Evolutionary conservation across 306 rosid genomes (phyloP).

Genomic region (Inga leiocalycina): DNA sequence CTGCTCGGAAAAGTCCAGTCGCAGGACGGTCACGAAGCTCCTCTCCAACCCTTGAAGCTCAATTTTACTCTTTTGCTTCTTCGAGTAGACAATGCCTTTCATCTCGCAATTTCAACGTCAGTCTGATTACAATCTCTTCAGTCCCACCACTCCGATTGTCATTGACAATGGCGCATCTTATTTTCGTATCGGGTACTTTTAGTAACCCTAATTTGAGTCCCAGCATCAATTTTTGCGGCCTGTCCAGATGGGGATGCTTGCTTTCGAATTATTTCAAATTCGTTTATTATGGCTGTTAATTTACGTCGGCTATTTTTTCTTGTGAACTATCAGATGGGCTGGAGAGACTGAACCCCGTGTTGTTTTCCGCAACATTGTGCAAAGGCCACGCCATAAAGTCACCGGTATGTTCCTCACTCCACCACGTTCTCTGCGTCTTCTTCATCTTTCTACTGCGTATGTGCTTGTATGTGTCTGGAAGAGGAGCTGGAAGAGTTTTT

Average conservation of each 20-base stretch:
- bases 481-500: constrained; percentile 8
- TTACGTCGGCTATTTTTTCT: constrained; percentile 15
- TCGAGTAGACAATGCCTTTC: constrained; percentile 56
- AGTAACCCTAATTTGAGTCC: constrained; percentile 52
- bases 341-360: constrained; percentile 95
- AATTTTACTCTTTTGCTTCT: not conserved
- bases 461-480: not conserved
- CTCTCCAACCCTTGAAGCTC: not conserved
- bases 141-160: constrained; percentile 68
- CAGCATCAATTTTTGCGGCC: not conserved
- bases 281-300: constrained; percentile 3
- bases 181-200: constrained; percentile 75
- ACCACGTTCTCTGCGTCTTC: not conserved
- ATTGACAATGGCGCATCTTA: constrained; percentile 92
- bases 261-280: not conserved
- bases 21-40: constrained; percentile 19
- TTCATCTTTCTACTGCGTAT: not conserved
- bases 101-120: constrained; percentile 64
- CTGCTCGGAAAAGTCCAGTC: not conserved
- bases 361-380: constrained; percentile 97
- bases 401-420: constrained; percentile 50
- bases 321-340: constrained; percentile 75
- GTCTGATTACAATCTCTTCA: constrained; percentile 59
- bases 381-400: constrained; percentile 94
- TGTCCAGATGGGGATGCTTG: not conserved